Evolutionary conservation across 2,329 filamentous ascomycete species (phyloP).

Genomic region (Fusarium pseudocircinatum): DNA sequence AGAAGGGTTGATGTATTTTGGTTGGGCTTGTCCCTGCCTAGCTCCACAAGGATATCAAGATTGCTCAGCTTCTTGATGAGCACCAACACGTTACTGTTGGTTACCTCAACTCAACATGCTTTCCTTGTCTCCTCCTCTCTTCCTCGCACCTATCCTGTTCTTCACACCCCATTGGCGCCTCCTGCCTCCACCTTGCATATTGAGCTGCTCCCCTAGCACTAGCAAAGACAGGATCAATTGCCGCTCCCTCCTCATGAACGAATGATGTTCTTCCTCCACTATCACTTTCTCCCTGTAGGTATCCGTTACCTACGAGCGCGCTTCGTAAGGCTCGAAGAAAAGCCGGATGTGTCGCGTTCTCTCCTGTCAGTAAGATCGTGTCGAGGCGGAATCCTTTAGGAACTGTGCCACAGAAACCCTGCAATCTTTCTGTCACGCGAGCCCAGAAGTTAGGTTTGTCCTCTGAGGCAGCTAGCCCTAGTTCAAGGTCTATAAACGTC

Average conservation of each 20-base stretch:
- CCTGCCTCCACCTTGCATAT: conserved; percentile 1
- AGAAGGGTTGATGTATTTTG: neutral
- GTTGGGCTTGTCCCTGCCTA: neutral
- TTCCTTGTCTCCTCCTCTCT: neutral
- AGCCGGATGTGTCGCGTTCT: conserved; percentile 4
- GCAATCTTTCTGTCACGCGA: neutral
- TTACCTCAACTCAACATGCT: neutral
- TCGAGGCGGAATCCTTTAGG: neutral
- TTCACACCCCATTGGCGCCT: neutral
- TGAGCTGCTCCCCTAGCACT: neutral
- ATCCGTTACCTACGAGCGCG: neutral
- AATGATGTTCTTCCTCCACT: fast-evolving
- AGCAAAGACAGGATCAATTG: neutral
- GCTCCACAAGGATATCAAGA: neutral
- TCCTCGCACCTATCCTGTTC: neutral
- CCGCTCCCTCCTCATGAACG: neutral
- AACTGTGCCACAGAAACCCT: neutral
- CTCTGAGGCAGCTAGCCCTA: neutral
- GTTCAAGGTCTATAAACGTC: neutral
- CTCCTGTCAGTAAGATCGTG: neutral
- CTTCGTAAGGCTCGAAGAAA: neutral
- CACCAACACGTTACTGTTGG: neutral
- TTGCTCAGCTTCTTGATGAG: neutral
- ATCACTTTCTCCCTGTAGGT: neutral
- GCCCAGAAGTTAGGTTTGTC: neutral